Percentiles rank a stretch among this genome's conserved stretches.
Evolutionary conservation across 2,329 filamentous ascomycete species (phyloP).

Genomic region (Aureobasidium sp.): DNA sequence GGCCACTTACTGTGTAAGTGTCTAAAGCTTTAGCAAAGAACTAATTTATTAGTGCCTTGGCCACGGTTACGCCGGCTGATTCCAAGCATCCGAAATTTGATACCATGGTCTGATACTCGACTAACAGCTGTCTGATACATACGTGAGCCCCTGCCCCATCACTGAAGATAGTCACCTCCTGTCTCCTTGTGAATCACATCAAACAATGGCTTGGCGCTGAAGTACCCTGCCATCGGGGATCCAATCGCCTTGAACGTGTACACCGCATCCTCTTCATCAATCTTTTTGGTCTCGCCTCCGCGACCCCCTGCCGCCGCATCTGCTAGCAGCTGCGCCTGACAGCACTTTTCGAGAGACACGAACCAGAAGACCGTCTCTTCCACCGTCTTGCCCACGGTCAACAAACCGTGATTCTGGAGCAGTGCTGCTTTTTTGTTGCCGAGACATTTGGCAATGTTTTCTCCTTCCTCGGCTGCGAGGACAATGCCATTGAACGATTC

Average conservation of each 20-base stretch:
- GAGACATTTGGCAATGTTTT: constrained; percentile 35
- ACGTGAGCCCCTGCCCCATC: constrained; percentile 11
- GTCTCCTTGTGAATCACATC: constrained; percentile 60
- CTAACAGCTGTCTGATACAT: neutral
- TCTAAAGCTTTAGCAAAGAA: no score
- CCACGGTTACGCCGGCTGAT: neutral
- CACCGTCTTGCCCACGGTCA: constrained; percentile 37
- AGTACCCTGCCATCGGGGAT: constrained; percentile 56
- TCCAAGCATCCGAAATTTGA: neutral
- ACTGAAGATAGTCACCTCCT: constrained; percentile 47
- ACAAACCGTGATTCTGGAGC: constrained; percentile 39
- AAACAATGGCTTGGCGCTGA: constrained; percentile 64
- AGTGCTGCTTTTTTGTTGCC: constrained; percentile 37
- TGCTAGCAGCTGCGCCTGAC: constrained; percentile 41
- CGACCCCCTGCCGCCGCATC: constrained; percentile 56
- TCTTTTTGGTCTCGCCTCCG: constrained; percentile 58
- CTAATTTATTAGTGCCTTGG: no score
- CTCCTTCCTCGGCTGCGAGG: constrained; percentile 38
- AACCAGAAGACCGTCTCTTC: constrained; percentile 40
- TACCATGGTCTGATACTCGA: neutral
- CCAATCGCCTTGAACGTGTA: constrained; percentile 64
- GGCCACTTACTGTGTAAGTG: no score
- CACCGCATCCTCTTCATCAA: constrained; percentile 59
- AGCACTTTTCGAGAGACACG: constrained; percentile 35
- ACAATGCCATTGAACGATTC: constrained; percentile 42